Conservation (phyloP, 441 rosid species). For the Manihot esculenta region DNA sequence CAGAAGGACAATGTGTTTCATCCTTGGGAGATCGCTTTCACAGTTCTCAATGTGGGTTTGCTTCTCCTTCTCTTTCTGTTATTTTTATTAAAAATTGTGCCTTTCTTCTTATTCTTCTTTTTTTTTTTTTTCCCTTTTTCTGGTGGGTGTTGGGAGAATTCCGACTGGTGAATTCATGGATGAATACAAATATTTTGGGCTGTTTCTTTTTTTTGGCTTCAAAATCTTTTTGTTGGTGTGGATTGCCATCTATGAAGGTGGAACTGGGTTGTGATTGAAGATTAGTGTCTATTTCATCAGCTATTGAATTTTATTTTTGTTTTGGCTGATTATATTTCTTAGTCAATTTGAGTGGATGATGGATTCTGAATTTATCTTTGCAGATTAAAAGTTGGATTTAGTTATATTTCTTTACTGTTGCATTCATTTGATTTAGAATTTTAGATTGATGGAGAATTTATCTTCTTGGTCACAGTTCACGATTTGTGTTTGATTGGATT, state of each 20-base stretch:
- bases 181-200: neutral
- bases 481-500: conserved; percentile 11
- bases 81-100: neutral
- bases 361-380: neutral
- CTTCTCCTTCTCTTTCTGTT: neutral
- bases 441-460: conserved; percentile 7
- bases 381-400: conserved; percentile 6
- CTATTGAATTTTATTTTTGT: neutral
- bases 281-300: neutral
- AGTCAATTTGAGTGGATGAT: neutral
- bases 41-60: conserved; percentile 75
- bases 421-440: neutral
- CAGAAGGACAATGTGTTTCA: conserved; percentile 72
- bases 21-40: conserved; percentile 95
- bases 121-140: neutral
- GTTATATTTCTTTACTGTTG: neutral
- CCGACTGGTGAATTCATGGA: too few species aligned
- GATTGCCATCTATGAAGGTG: neutral
- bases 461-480: neutral
- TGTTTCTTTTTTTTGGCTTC: neutral
- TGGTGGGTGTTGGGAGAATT: too few species aligned
- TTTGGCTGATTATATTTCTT: neutral
- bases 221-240: neutral
- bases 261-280: conserved; percentile 2
- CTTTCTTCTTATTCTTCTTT: neutral